These are phyloP conservation scores for Verticillium zaregamsianum DNA, from an alignment of 2,329 filamentous ascomycete species.

Conservation along the genomic window DNA sequence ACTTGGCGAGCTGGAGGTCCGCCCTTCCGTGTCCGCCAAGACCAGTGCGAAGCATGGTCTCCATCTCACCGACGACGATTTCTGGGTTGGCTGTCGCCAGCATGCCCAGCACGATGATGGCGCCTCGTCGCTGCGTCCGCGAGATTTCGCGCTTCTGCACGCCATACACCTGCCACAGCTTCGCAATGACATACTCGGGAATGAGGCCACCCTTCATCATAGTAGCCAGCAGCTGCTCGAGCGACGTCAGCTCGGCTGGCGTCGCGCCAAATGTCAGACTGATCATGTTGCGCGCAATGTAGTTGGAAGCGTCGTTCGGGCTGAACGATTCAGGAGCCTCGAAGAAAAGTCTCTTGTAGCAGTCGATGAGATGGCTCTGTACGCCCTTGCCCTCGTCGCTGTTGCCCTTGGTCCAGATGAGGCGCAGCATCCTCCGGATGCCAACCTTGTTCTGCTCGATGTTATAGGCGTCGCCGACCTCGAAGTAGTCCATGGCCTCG, in stretches of 20 bases:
- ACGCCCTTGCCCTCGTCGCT: conserved; percentile 98
- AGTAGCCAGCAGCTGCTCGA: conserved; percentile 90
- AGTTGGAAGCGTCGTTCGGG: conserved; percentile 87
- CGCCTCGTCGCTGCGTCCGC: conserved; percentile 80
- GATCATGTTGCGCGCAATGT: conserved; percentile 97
- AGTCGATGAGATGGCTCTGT: conserved; percentile 93
- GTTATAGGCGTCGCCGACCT: conserved; percentile 92
- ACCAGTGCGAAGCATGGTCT: conserved; percentile 87
- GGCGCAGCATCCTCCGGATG: conserved; percentile 88
- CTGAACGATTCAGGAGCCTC: conserved; percentile 87
- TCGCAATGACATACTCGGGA: conserved; percentile 79
- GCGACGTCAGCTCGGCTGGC: conserved; percentile 87
- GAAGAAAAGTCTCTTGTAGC: conserved; percentile 93
- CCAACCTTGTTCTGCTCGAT: conserved; percentile 89
- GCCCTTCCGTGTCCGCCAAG: conserved; percentile 74
- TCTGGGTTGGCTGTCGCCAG: conserved; percentile 87
- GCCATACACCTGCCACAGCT: conserved; percentile 97
- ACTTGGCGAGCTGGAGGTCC: conserved; percentile 88
- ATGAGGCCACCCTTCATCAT: conserved; percentile 96
- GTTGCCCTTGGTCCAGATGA: conserved; percentile 99
- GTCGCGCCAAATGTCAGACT: conserved; percentile 95
- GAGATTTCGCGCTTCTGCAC: conserved; percentile 93
- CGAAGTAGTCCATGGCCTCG: conserved; percentile 98
- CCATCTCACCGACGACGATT: conserved; percentile 91
- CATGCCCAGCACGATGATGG: conserved; percentile 97